Evolutionary conservation across 441 rosid genomes (phyloP).

Genomic region (Biscutella laevigata): DNA sequence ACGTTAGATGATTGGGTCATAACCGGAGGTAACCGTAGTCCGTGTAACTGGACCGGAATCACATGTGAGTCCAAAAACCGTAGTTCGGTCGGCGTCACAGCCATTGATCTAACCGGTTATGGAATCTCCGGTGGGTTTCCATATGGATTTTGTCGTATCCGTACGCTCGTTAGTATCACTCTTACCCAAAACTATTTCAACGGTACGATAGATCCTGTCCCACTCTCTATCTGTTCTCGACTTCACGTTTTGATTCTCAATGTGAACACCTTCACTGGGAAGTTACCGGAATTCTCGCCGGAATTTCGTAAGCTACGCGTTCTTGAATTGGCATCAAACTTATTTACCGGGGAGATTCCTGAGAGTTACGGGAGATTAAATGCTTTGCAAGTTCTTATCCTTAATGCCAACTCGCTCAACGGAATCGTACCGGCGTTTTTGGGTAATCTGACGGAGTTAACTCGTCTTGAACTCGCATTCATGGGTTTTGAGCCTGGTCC

Average conservation of each 20-base stretch:
- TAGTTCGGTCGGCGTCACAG: conserved; percentile 27
- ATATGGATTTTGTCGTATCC: conserved; percentile 46
- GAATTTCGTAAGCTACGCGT: conserved; percentile 28
- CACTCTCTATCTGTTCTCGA: conserved; percentile 44
- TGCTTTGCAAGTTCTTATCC: conserved; percentile 28
- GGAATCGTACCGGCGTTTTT: conserved; percentile 47
- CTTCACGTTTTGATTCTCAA: conserved; percentile 31
- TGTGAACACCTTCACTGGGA: conserved; percentile 36
- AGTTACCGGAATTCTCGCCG: conserved; percentile 42
- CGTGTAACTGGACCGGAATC: conserved; percentile 67
- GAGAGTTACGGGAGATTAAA: conserved; percentile 34
- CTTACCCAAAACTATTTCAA: conserved; percentile 32
- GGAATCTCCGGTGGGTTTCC: conserved; percentile 50
- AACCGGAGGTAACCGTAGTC: conserved; percentile 23
- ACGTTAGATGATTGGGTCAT: conserved; percentile 42
- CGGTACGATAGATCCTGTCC: conserved; percentile 33
- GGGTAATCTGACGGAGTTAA: conserved; percentile 43
- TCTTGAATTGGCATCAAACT: conserved; percentile 35
- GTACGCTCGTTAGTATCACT: conserved; percentile 38
- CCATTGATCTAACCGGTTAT: conserved; percentile 33
- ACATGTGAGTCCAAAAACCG: conserved; percentile 29
- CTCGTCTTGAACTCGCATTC: conserved; percentile 32
- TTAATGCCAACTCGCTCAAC: conserved; percentile 27
- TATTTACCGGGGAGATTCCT: conserved; percentile 48
- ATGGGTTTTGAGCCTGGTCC: conserved; percentile 32